A percentile compares a stretch with the other conserved stretches of the same genome.
These are phyloP conservation scores for Serendipita sp. DNA, from an alignment of 768 basidiomycete species.

Conservation along the genomic window DNA sequence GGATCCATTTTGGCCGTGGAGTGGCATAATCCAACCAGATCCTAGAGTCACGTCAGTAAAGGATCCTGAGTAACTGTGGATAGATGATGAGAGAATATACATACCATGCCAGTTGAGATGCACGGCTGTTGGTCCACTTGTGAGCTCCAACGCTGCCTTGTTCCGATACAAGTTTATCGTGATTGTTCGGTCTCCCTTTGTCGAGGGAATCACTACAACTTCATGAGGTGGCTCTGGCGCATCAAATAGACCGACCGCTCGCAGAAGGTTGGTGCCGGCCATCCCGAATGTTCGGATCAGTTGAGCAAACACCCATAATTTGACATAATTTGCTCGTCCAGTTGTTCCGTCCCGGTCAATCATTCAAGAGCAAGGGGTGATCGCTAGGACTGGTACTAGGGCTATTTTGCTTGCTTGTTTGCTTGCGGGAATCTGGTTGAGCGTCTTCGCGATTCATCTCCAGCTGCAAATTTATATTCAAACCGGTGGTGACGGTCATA, in stretches of 20 bases:
- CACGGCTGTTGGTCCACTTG: neutral
- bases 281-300: neutral
- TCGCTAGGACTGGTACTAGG: too few relatives aligned
- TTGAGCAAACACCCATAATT: neutral
- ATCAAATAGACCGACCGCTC: neutral
- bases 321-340: neutral
- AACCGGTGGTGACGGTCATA: too few relatives aligned
- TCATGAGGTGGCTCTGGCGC: neutral
- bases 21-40: neutral
- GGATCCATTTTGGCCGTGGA: neutral
- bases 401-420: too few relatives aligned
- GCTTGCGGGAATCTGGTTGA: too few relatives aligned
- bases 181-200: neutral
- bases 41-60: neutral
- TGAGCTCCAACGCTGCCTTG: neutral
- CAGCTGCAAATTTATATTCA: too few relatives aligned
- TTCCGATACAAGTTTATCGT: neutral
- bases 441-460: too few relatives aligned
- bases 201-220: neutral
- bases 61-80: too few relatives aligned
- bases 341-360: neutral
- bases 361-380: neutral
- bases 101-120: constrained; percentile 3
- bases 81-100: neutral
- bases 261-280: neutral